Evolutionary conservation across 768 basidiomycete species (phyloP), one percentile per base, ranked within the genome.

Genomic region (Trametes cubensis): DNA sequence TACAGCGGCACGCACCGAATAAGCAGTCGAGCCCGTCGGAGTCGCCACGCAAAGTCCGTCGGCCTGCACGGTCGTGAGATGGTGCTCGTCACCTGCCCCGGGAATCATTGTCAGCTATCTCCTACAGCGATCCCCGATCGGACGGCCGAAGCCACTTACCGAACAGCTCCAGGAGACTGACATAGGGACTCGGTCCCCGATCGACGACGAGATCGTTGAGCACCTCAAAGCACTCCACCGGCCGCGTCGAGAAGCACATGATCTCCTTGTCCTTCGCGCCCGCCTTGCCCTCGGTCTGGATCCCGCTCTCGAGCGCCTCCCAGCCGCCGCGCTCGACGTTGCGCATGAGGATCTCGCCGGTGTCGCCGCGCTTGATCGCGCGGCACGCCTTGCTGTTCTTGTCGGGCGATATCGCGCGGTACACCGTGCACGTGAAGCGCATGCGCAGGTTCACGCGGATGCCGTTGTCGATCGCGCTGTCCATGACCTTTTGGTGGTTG

Each of bases 351-450:
- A 99, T 98, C 72, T 97, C 95, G 11, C 97, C 97, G 1, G 94
- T 95, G 63, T 93, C 90, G 2, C 85, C 92, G 69, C 90, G 94
- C 77, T 96, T 95, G 53, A 98, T 88, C 0, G 96, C 97, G 62
- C 90, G 89, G 25, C 86, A 81, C 30, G 69, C 71, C 49, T 81
- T 77, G 68, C 80, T 85, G 23, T 84, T 83, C 61, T 87, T 83
- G 70, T 90, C 90, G 15, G 85, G 84, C 25, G 85, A 82, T 45
- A 97, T 86, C 5, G 95, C 91, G 42, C 97, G 91, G 74, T 96
- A 99, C 14, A 99, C 93, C 6, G 97, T 98, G 75, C 97, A 98
- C 8, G 96, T 98, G 75, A 99, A 99, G 28, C 97, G 88, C 97
- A 99, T 99, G 51, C 97, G 90, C 15, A 99, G 81, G 73, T 99